These are phyloP conservation scores for Camelina laxa DNA, from an alignment of 345 rosid genomes.

Conservation along the genomic window DNA sequence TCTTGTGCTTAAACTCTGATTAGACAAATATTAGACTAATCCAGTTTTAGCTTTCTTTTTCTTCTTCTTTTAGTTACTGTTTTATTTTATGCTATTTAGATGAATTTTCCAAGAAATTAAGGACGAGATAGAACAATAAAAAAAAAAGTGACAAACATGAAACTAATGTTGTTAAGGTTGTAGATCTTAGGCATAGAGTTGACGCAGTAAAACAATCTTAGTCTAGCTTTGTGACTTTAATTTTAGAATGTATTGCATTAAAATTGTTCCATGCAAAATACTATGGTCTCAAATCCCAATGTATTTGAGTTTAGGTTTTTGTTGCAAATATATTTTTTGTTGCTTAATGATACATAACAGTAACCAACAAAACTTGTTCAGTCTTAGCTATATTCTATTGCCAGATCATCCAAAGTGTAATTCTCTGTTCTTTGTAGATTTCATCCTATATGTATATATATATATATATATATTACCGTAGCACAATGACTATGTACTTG, in stretches of 20 bases:
- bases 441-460: no score
- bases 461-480: background rate
- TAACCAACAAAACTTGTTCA: background rate
- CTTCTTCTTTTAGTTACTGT: background rate
- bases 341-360: background rate
- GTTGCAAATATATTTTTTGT: background rate
- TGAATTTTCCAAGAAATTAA: conserved; percentile 13
- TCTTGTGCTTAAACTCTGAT: conserved; percentile 1
- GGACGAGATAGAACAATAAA: background rate
- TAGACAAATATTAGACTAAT: conserved; percentile 19
- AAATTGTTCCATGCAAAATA: background rate
- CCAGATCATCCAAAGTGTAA: background rate
- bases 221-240: background rate
- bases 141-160: background rate
- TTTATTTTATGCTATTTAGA: conserved; percentile 9
- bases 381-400: background rate
- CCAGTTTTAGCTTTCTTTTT: background rate
- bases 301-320: background rate
- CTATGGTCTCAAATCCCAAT: background rate
- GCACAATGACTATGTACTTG: background rate
- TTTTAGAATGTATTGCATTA: background rate
- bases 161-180: background rate
- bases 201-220: background rate
- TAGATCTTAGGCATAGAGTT: background rate
- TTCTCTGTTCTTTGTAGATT: background rate